These are phyloP conservation scores for Anthracocystis walkeri DNA, from an alignment of 1,284 basidiomycete genomes.

Conservation along the genomic window DNA sequence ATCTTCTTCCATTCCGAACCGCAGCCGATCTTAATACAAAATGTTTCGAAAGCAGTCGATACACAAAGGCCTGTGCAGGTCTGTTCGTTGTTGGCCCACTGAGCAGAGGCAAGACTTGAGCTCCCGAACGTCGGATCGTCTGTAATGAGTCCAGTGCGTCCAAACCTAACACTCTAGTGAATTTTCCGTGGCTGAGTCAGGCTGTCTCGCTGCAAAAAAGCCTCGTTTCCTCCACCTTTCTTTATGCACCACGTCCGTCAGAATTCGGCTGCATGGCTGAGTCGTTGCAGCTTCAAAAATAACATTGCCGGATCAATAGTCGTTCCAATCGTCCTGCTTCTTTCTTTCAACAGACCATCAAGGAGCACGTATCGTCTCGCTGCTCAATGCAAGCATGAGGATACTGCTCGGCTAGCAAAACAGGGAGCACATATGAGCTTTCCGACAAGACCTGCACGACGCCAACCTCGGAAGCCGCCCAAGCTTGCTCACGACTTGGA, in stretches of 20 bases:
- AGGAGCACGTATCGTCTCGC: not conserved
- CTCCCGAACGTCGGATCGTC: too few species aligned
- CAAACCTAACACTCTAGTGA: not conserved
- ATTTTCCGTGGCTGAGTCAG: slow-evolving; percentile 11
- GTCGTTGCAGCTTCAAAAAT: slow-evolving; percentile 11
- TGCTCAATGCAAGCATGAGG: slow-evolving; percentile 6
- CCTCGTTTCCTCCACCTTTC: slow-evolving; percentile 3
- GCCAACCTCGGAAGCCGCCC: slow-evolving; percentile 24
- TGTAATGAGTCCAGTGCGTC: not conserved
- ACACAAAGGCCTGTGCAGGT: not conserved
- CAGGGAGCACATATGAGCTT: slow-evolving; percentile 15
- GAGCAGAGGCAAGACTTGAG: not conserved
- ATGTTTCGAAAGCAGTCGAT: not conserved
- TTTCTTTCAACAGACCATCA: not conserved
- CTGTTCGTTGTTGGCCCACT: not conserved
- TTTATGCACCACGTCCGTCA: not conserved
- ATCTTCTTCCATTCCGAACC: not conserved
- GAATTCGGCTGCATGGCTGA: slow-evolving; percentile 16
- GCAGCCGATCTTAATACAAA: slow-evolving; percentile 3
- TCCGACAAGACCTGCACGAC: slow-evolving; percentile 12
- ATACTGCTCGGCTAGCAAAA: not conserved
- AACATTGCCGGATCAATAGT: slow-evolving; percentile 9
- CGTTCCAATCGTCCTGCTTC: not conserved
- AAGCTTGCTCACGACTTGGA: slow-evolving; percentile 34
- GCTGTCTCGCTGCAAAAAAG: not conserved